A percentile compares a stretch with the other conserved stretches of the same genome.
phyloP scores from a whole-genome alignment of 306 rosid species.

The Quillaja saponaria region DNA sequence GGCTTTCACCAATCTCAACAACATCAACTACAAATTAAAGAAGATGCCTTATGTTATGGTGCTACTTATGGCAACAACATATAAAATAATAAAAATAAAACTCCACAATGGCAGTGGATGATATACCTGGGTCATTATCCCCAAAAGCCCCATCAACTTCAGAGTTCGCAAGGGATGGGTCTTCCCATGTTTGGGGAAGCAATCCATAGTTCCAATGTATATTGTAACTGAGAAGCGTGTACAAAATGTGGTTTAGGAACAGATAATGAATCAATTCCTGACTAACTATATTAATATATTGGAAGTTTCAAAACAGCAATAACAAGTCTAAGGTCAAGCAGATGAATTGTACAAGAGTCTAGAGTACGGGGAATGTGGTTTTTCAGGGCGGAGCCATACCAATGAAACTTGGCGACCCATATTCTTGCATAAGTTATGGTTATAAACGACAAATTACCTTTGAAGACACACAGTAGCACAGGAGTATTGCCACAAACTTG shows the following conservation, averaged over 20 bases:
- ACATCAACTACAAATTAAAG: slow-evolving; percentile 70
- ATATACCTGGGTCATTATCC: slow-evolving; percentile 87
- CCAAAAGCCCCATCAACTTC: slow-evolving; percentile 96
- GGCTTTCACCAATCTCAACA: slow-evolving; percentile 79
- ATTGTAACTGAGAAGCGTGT: slow-evolving; percentile 58
- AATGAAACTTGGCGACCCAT: slow-evolving; percentile 9
- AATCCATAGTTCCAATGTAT: slow-evolving; percentile 94
- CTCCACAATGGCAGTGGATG: slow-evolving; percentile 11
- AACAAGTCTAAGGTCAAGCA: slow-evolving; percentile 23
- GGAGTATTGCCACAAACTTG: slow-evolving; percentile 20
- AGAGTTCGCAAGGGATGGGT: slow-evolving; percentile 74
- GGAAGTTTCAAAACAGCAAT: slow-evolving; percentile 11
- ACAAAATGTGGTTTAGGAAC: slow-evolving; percentile 23
- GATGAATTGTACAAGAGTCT: slow-evolving; percentile 6
- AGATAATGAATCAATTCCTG: slow-evolving; percentile 7
- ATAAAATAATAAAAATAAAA: slow-evolving; percentile 2
- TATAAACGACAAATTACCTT: slow-evolving; percentile 1
- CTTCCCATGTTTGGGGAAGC: slow-evolving; percentile 99
- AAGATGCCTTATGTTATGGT: not conserved
- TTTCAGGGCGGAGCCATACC: not conserved
- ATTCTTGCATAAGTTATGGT: slow-evolving; percentile 7
- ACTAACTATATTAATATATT: slow-evolving; percentile 24
- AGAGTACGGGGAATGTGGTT: slow-evolving; percentile 19
- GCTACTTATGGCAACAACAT: not conserved
- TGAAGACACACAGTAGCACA: slow-evolving; percentile 11